Percentiles rank a stretch among this genome's conserved stretches.
phyloP scores from a whole-genome alignment of 2,329 filamentous ascomycete species.

The Fusarium acutatum region DNA sequence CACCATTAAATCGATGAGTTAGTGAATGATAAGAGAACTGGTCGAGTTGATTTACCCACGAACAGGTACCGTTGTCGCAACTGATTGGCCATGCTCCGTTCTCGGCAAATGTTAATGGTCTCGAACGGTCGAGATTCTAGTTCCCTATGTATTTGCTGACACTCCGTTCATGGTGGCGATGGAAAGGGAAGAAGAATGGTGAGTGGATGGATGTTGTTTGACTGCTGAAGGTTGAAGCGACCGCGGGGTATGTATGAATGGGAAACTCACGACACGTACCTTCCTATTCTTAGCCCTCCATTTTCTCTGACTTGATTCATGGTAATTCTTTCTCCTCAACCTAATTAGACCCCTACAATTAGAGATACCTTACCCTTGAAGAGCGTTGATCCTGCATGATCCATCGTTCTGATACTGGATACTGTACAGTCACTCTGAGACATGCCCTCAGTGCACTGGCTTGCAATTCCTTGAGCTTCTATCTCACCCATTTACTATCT shows the following conservation, averaged over 20 bases:
- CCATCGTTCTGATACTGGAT: neutral
- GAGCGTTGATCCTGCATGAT: constrained; percentile 3
- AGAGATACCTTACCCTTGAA: neutral
- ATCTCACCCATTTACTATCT: neutral
- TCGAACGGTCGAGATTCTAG: neutral
- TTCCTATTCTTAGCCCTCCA: neutral
- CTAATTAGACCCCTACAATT: neutral
- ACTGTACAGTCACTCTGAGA: neutral
- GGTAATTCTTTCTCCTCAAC: neutral
- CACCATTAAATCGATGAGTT: neutral
- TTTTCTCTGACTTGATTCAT: neutral
- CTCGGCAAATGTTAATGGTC: neutral
- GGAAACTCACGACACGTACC: neutral
- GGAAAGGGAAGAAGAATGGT: neutral
- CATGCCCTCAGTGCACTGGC: neutral
- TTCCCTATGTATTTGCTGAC: neutral
- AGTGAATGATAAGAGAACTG: neutral
- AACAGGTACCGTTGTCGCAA: neutral
- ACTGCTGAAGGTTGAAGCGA: neutral
- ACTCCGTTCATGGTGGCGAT: neutral
- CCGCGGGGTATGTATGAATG: neutral
- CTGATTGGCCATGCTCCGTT: neutral
- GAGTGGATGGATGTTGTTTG: neutral
- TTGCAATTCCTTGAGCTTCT: neutral
- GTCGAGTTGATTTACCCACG: neutral